Base-by-base conservation (phyloP, 768 basidiomycete genomes). In the Kondoa subrosea region DNA sequence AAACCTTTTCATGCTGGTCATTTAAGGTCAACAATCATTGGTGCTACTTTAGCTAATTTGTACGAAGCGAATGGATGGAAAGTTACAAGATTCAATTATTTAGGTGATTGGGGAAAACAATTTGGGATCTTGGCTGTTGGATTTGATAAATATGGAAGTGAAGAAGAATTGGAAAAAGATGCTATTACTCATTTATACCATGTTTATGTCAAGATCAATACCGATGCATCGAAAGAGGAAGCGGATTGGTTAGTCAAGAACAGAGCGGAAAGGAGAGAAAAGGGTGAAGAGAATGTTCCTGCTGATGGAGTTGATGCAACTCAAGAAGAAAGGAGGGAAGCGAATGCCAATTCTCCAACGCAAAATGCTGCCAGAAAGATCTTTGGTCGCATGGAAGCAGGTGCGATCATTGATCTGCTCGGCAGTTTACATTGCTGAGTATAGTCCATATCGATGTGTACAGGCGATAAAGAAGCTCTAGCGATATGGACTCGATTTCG, bases 1-100 rank as follows among this genome's bases (percentile, higher is more conserved):
- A 99, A 99, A 76, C 87, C 87, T 2, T 97, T 97, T 84, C 93
- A 99, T 73, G 91, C 95, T 65, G 95, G 93, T 16, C 93, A 97
- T 78, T 79, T 97, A 69, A 83, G 93, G 50, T 91, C 89, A 66
- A 99, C 93, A n/a, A 99, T 99, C 77, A 93, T 97, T 75, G 93
- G 93, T n/a, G 87, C 89, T 0, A 95, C 95, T 80, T 78, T 96
- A 68, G 81, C 83, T 12, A 96, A 96, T 78, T 73, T 96, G 56
- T 93, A 97, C 81, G 86, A 85, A 75, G 83, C 89, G 4, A 89
- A 87, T 73, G 92, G 93, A 17, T 97, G 90, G 91, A 83, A 90
- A 4, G 91, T 92, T n/a, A 77, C 83, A 40, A 82, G 87, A 1
- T 80, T 96, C 78, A 99, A 99, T 76, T 99, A 99, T 76, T 83